Evolutionary conservation across 2,329 filamentous ascomycete genomes (phyloP).

Genomic region (Periconia sp.): DNA sequence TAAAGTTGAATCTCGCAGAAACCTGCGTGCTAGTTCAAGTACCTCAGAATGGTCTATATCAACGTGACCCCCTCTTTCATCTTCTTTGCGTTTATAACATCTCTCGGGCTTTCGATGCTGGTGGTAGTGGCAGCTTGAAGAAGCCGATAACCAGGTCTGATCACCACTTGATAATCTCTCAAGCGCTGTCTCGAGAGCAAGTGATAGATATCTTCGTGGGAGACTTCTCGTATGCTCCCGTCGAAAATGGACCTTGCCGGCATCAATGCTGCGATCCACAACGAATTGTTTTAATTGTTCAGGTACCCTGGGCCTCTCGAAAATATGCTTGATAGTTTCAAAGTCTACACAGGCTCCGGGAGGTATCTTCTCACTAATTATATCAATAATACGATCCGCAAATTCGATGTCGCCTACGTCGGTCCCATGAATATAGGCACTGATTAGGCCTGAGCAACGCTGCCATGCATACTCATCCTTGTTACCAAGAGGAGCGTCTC

Average conservation of each 20-base stretch:
- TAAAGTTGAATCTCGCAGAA: too few species aligned
- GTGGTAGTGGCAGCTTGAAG: constrained; percentile 16
- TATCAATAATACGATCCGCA: constrained; percentile 19
- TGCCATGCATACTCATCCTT: constrained; percentile 13
- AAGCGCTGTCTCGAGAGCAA: constrained; percentile 11
- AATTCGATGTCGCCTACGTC: constrained; percentile 16
- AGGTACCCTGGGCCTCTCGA: constrained; percentile 4
- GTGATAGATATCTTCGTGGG: constrained; percentile 3
- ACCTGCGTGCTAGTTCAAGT: too few species aligned
- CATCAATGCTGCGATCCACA: constrained; percentile 17
- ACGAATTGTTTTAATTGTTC: constrained; percentile 16
- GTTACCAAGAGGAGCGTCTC: background rate
- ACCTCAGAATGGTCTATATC: too few species aligned
- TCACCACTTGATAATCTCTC: background rate
- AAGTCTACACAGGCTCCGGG: constrained; percentile 7
- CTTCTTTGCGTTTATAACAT: constrained; percentile 14
- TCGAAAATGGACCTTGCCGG: background rate
- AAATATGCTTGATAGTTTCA: constrained; percentile 21
- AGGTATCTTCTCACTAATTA: constrained; percentile 11
- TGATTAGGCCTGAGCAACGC: constrained; percentile 19
- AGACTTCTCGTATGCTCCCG: background rate
- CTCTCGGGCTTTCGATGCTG: constrained; percentile 5
- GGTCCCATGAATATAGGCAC: constrained; percentile 19
- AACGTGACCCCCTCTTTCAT: too few species aligned
- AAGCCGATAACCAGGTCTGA: background rate